Evolutionary conservation across 108 stramenopile species (phyloP).

Genomic region (Parmales sp.): DNA sequence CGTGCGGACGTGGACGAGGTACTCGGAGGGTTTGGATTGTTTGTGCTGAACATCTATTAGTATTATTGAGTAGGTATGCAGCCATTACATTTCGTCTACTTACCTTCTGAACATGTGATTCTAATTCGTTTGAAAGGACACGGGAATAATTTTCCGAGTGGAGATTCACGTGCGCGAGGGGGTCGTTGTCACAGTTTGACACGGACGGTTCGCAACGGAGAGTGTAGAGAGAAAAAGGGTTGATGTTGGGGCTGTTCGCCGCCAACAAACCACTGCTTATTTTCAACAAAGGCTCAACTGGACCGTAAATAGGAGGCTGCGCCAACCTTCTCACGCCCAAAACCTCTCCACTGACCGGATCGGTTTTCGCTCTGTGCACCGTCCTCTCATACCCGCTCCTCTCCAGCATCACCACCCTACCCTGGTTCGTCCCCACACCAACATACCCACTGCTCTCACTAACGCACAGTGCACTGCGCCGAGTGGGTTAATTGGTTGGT

Average conservation of each 20-base stretch:
- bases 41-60: not conserved
- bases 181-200: not conserved
- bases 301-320: not conserved
- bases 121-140: not conserved
- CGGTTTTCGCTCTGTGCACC: not conserved
- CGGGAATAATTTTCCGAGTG: not conserved
- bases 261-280: not conserved
- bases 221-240: not conserved
- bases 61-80: not conserved
- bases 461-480: no score
- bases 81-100: not conserved
- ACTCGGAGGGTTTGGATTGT: not conserved
- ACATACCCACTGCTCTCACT: slow-evolving; percentile 26
- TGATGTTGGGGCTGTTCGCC: not conserved
- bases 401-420: slow-evolving; percentile 45
- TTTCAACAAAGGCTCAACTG: not conserved
- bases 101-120: not conserved
- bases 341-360: not conserved
- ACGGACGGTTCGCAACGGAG: not conserved
- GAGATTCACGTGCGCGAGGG: not conserved
- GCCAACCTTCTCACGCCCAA: not conserved
- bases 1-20: not conserved
- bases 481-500: no score
- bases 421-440: slow-evolving; percentile 48
- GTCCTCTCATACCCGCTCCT: slow-evolving; percentile 40